Base-by-base conservation (phyloP, 2,329 filamentous ascomycete genomes). In the Colletotrichum lindemuthianum region DNA sequence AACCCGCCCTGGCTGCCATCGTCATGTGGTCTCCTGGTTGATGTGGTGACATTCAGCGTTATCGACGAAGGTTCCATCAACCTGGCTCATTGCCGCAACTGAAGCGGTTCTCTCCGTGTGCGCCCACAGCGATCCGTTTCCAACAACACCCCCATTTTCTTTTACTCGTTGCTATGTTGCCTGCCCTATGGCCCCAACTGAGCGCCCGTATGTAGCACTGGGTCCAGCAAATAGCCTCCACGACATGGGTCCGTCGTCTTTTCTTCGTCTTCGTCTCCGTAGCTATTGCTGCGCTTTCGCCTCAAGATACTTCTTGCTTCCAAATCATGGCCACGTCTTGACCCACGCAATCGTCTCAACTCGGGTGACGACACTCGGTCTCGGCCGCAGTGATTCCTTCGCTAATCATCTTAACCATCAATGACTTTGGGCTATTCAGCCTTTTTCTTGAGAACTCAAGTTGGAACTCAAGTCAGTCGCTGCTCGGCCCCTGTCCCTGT, bases 301-400 rank as follows among this genome's bases (percentile, higher is more conserved):
- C 34, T 34, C 44, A 15, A 47, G 50, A 43, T 41, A 41, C 45
- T 48, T 12, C 41, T 40, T 44, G 24, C 15, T 59, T 16, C 63
- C 53, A 59, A 59, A 40, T 52, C 24, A 24, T 24, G 24, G 24
- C 24, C 24, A 24, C 24, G 24, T 24, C 24, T 24, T 49, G 44
- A 53, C 53, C 58, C 47, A 64, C 58, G 61, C 58, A 56, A 65
- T 65, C 61, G 45, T 65, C 61, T 34, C 58, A 61, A 56, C 16
- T 65, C 47, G 40, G 45, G 43, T 65, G 61, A 65, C 61, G 61
- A 65, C 40, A 51, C 16, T 40, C 40, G 13, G 48, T 57, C 34
- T 57, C 52, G 43, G 36, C 33, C 43, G 44, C 54, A 33, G n/a
- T 41, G 24, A 10, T 41, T 9, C n/a, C 39, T 32, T 15, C 16